Percentiles rank a stretch among this genome's conserved stretches.
Evolutionary conservation across 371 early-diverging fungal genomes (phyloP).

Genomic region (Haplosporangium sp.): DNA sequence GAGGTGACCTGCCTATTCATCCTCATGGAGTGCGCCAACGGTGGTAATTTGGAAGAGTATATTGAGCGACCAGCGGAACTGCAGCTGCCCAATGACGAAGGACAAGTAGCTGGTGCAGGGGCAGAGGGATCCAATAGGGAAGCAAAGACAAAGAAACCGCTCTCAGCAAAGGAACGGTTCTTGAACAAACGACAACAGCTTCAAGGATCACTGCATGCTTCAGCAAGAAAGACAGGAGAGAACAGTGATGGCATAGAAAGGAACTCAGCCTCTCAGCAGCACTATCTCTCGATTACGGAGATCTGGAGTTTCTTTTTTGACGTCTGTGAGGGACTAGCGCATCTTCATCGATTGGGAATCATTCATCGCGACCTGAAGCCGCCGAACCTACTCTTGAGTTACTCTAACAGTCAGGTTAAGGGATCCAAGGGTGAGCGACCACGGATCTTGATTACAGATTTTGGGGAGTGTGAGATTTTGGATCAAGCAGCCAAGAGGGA

Average conservation of each 20-base stretch:
- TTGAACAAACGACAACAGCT: conserved; percentile 49
- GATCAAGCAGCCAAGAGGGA: conserved; percentile 65
- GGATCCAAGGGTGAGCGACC: conserved; percentile 63
- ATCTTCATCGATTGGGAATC: conserved; percentile 86
- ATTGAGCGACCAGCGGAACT: conserved; percentile 61
- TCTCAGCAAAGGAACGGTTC: conserved; percentile 30
- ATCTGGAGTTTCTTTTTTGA: conserved; percentile 90
- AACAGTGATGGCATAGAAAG: neutral
- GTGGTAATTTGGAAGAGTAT: conserved; percentile 95
- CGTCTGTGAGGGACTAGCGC: conserved; percentile 87
- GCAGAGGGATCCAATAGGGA: conserved; percentile 4
- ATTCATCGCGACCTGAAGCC: conserved; percentile 95
- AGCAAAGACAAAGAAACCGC: conserved; percentile 14
- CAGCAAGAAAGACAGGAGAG: conserved; percentile 9
- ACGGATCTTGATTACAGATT: conserved; percentile 90
- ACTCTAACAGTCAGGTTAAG: conserved; percentile 57
- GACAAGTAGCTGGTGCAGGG: neutral
- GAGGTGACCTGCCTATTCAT: conserved; percentile 95
- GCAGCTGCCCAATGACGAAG: neutral
- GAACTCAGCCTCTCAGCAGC: conserved; percentile 19
- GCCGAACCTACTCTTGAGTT: conserved; percentile 87
- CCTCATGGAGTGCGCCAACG: conserved; percentile 97
- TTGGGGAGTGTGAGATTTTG: conserved; percentile 94
- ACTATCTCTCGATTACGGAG: conserved; percentile 70
- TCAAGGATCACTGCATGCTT: conserved; percentile 1